Conservation (phyloP, 2,329 filamentous ascomycete species). For the Lecanosticta acicola region DNA sequence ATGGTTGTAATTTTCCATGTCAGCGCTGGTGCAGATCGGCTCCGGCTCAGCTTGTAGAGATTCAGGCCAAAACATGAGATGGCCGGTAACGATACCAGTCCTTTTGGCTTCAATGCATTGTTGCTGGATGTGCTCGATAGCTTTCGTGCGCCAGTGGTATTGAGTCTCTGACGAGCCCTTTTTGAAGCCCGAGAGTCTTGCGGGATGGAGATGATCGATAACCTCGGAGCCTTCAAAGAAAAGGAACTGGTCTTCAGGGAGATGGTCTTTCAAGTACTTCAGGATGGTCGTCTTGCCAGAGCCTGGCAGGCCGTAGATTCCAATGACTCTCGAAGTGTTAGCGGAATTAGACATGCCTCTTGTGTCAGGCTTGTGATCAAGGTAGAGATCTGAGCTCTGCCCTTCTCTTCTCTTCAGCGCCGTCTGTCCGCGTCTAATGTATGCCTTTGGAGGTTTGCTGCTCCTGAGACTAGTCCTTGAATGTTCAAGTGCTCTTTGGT, state of each 20-base stretch:
- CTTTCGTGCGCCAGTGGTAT: constrained; percentile 36
- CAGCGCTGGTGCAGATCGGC: constrained; percentile 41
- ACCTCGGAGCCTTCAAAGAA: constrained; percentile 52
- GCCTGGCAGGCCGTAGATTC: constrained; percentile 52
- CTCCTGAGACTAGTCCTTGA: too few species aligned
- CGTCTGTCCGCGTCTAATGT: too few species aligned
- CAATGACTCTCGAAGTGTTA: constrained; percentile 45
- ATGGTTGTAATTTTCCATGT: constrained; percentile 49
- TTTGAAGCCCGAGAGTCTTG: constrained; percentile 48
- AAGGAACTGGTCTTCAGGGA: constrained; percentile 35
- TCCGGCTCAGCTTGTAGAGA: constrained; percentile 18
- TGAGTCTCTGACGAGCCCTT: constrained; percentile 36
- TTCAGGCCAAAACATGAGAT: constrained; percentile 52
- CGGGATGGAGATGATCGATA: constrained; percentile 41
- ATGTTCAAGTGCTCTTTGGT: too few species aligned
- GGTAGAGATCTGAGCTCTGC: too few species aligned
- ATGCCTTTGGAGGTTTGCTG: too few species aligned
- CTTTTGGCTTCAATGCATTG: constrained; percentile 33
- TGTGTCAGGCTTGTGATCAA: too few species aligned
- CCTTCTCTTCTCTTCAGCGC: too few species aligned
- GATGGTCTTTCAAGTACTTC: constrained; percentile 34
- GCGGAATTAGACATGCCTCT: too few species aligned
- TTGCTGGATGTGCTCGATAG: constrained; percentile 43
- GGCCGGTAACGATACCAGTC: constrained; percentile 49
- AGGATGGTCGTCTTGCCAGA: constrained; percentile 50